phyloP scores from a whole-genome alignment of 2,329 filamentous ascomycete genomes.

The Trichoderma hamatum region DNA sequence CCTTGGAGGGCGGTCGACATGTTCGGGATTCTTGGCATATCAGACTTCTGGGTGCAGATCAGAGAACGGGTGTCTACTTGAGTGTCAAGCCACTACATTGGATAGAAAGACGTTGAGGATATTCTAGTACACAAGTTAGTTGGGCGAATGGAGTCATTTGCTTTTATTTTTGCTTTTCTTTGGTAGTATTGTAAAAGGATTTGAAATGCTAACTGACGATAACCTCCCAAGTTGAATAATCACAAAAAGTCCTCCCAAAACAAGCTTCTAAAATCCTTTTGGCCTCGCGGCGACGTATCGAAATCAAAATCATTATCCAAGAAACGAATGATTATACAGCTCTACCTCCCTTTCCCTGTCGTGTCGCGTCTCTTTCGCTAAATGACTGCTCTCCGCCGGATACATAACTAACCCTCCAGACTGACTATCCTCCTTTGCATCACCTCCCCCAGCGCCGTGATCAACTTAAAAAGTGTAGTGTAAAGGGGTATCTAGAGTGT shows the following conservation, averaged over 20 bases:
- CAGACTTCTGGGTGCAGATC: too few species aligned
- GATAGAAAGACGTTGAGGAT: too few species aligned
- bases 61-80: too few species aligned
- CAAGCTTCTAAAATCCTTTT: neutral
- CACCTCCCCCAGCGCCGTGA: conserved; percentile 12
- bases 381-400: neutral
- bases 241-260: neutral
- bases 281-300: conserved; percentile 22
- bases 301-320: conserved; percentile 23
- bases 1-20: too few species aligned
- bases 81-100: too few species aligned
- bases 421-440: neutral
- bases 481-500: conserved; percentile 28
- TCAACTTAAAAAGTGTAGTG: conserved; percentile 21
- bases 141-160: neutral
- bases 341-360: conserved; percentile 2
- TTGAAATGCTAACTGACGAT: neutral
- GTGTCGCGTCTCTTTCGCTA: neutral
- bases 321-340: conserved; percentile 12
- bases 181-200: neutral
- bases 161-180: neutral
- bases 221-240: neutral
- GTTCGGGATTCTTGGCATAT: too few species aligned
- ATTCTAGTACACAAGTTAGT: neutral
- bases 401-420: neutral